Evolutionary conservation across 345 rosid genomes (phyloP).

Genomic region (Salix koriyanagi): DNA sequence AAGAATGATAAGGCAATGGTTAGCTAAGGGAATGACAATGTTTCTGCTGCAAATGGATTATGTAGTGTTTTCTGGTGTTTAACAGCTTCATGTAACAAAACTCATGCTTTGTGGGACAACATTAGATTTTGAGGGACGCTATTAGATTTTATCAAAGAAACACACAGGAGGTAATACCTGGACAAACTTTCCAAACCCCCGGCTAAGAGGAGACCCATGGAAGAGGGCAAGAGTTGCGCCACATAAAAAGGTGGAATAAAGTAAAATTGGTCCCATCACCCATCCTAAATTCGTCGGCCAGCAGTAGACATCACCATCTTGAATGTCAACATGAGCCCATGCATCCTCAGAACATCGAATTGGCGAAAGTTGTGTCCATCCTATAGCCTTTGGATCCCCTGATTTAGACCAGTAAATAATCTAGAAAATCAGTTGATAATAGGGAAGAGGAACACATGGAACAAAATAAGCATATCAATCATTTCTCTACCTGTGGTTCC

Average conservation of each 20-base stretch:
- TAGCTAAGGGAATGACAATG: neutral
- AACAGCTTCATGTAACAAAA: neutral
- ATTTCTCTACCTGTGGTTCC: constrained; percentile 71
- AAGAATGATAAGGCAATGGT: constrained; percentile 1
- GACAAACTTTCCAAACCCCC: constrained; percentile 76
- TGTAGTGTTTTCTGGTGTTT: neutral
- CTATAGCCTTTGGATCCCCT: constrained; percentile 96
- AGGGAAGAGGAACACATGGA: neutral
- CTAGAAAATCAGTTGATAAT: constrained; percentile 5
- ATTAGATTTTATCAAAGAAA: neutral
- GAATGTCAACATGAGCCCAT: constrained; percentile 59
- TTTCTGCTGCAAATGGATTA: neutral
- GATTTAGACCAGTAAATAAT: constrained; percentile 7
- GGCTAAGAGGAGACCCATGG: constrained; percentile 84
- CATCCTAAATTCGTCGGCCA: constrained; percentile 97
- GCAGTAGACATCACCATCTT: constrained; percentile 55
- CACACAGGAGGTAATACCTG: constrained; percentile 35
- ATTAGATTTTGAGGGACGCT: neutral
- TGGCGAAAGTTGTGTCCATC: constrained; percentile 82
- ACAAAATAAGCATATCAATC: neutral
- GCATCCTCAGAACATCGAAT: constrained; percentile 59
- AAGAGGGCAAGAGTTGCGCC: constrained; percentile 83
- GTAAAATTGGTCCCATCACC: constrained; percentile 81
- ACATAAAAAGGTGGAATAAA: constrained; percentile 60
- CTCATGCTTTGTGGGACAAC: neutral